These are phyloP conservation scores for Ammopiptanthus mongolicus DNA, from an alignment of 306 rosid genomes.

Conservation along the genomic window DNA sequence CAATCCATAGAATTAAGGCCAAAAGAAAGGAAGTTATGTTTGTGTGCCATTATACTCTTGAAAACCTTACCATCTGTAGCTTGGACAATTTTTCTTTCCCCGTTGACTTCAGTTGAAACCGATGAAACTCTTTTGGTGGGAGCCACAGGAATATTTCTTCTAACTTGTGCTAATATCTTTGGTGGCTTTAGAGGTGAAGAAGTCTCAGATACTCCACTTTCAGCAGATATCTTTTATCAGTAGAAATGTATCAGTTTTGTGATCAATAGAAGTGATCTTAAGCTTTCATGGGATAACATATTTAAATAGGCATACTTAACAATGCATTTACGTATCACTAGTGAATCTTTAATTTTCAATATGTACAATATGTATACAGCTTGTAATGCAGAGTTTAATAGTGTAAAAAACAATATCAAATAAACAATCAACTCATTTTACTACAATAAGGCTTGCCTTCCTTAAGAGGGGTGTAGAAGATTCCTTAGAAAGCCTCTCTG, in stretches of 20 bases:
- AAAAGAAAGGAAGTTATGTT: neutral
- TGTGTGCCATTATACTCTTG: neutral
- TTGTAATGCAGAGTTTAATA: neutral
- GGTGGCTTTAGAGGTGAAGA: conserved; percentile 36
- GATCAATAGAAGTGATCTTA: neutral
- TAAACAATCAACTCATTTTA: neutral
- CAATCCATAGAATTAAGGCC: neutral
- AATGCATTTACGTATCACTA: too few relatives aligned
- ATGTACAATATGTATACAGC: too few relatives aligned
- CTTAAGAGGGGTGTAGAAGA: neutral
- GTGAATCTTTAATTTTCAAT: neutral
- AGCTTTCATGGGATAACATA: neutral
- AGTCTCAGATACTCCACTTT: conserved; percentile 23
- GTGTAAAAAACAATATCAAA: neutral
- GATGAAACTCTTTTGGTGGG: conserved; percentile 29
- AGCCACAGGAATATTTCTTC: conserved; percentile 6
- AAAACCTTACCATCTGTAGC: conserved; percentile 30
- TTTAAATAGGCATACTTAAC: neutral
- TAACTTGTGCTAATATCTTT: conserved; percentile 25
- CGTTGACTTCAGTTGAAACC: conserved; percentile 24
- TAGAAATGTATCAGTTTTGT: neutral
- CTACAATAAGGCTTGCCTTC: conserved; percentile 23
- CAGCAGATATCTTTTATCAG: conserved; percentile 27
- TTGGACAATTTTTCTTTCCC: conserved; percentile 3
- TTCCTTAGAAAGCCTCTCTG: conserved; percentile 12